phyloP scores from a whole-genome alignment of 192 early-diverging fungal species.

The Umbelopsis ramanniana region DNA sequence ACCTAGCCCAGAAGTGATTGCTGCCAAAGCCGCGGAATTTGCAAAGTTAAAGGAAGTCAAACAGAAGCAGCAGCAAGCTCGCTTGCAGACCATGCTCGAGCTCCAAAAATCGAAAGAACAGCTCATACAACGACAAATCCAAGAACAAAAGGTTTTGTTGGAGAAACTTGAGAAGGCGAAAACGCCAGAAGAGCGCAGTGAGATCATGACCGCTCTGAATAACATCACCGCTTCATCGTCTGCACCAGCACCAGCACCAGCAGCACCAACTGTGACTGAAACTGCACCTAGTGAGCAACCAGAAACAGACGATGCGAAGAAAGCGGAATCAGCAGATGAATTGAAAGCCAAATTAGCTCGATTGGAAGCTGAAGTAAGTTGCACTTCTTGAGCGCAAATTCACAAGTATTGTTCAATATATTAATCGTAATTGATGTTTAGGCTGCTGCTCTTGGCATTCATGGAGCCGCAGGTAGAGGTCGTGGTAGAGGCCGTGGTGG shows the following conservation, averaged over 20 bases:
- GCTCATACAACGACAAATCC: constrained; percentile 62
- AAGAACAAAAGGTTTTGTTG: constrained; percentile 65
- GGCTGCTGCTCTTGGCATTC: constrained; percentile 41
- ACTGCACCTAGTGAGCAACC: constrained; percentile 8
- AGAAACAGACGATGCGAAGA: constrained; percentile 25
- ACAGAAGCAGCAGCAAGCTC: constrained; percentile 55
- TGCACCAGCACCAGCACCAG: constrained; percentile 28
- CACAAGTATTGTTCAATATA: neutral
- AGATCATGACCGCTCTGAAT: constrained; percentile 53
- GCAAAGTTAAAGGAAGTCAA: constrained; percentile 51
- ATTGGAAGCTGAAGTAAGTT: constrained; percentile 63
- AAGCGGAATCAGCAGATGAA: constrained; percentile 44
- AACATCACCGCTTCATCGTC: constrained; percentile 47
- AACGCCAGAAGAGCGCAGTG: constrained; percentile 50
- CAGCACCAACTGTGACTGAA: constrained; percentile 4
- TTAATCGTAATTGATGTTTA: constrained; percentile 23
- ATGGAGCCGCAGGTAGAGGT: constrained; percentile 32
- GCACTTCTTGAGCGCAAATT: neutral
- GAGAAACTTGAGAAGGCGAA: constrained; percentile 60
- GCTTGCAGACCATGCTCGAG: constrained; percentile 52
- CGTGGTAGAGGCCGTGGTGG: constrained; percentile 54
- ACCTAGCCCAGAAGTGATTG: constrained; percentile 44
- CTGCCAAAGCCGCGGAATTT: constrained; percentile 49
- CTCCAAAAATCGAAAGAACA: constrained; percentile 63
- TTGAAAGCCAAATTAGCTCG: constrained; percentile 61